Base-by-base conservation (phyloP, 345 rosid genomes). In the Cardamine occulta region DNA sequence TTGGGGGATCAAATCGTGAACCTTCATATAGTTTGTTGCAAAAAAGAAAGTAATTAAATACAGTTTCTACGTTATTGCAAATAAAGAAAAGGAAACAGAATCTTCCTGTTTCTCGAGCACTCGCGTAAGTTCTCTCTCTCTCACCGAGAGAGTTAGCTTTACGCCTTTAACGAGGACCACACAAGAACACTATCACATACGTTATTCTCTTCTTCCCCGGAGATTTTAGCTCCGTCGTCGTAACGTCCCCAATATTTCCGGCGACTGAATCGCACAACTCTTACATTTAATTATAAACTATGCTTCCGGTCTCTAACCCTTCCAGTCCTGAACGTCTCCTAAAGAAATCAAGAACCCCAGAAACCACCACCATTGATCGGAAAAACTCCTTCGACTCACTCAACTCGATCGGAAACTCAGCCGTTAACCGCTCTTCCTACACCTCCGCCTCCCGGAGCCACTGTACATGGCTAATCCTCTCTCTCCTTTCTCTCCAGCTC, bases 401-500 rank as follows among this genome's bases (percentile, higher is more conserved):
- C 28, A 77, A 65, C 49, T 66, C 78, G 1, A 7, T 42, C 47
- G 47, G 47, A 42, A 42, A 14, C n/a, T 42, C 47, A 42, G 11
- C 48, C 47, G 18, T 14, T 8, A 73, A 79, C 28, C 85, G 81
- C 15, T 82, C 82, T 11, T 74, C 86, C 17, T 53, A 72, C 64
- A 34, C 81, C 74, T 56, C 82, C 59, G 72, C 83, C 9, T 68
- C 73, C 4, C 87, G 77, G 1, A 78, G 79, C 58, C 84, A 80
- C 17, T 88, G 94, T 42, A 56, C 86, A 75, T 88, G 89, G 89
- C 85, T 92, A 6, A 68, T 89, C 71, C 31, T 89, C 74, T 67
- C 81, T 66, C 68, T 91, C 67, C 80, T 93, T 72, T 77, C 44
- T 31, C 62, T 94, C 67, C 96, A 94, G 79, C 69, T 91, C 81